Evolutionary conservation across 768 basidiomycete genomes (phyloP).

Genomic region (Tricholomella constricta): DNA sequence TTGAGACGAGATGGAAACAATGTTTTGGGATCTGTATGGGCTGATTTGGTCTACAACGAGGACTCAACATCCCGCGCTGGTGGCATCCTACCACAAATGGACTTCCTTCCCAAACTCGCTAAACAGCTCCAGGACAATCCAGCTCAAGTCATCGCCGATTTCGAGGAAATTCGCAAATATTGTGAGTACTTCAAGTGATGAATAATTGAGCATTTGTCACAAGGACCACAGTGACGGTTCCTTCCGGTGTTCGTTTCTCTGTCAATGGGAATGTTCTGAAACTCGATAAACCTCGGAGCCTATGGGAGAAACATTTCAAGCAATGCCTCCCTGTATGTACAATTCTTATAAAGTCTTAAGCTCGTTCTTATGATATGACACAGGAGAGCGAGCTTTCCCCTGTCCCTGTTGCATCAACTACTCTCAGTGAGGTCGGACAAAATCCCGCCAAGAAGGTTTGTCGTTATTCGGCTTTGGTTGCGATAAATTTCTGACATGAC

Average conservation of each 20-base stretch:
- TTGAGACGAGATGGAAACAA: conserved; percentile 87
- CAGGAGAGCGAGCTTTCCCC: conserved; percentile 61
- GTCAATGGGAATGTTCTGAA: conserved; percentile 85
- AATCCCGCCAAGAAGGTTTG: conserved; percentile 70
- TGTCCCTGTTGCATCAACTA: conserved; percentile 64
- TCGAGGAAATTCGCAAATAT: conserved; percentile 70
- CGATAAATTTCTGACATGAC: conserved; percentile 10
- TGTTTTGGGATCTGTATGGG: conserved; percentile 73
- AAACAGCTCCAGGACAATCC: conserved; percentile 75
- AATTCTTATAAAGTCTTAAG: not conserved
- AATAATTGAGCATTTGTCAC: not conserved
- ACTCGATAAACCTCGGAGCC: conserved; percentile 68
- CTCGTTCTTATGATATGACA: conserved; percentile 6
- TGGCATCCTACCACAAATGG: conserved; percentile 70
- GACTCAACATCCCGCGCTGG: conserved; percentile 69
- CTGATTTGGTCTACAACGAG: conserved; percentile 65
- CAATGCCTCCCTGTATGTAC: conserved; percentile 55
- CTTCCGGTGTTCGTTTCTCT: conserved; percentile 83
- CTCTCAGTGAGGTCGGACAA: conserved; percentile 74
- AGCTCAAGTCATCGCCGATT: conserved; percentile 66
- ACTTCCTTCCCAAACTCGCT: conserved; percentile 76
- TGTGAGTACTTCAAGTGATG: conserved; percentile 46
- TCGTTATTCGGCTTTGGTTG: not conserved
- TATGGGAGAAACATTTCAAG: conserved; percentile 74
- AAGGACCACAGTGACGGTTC: conserved; percentile 68